Evolutionary conservation across 2,329 filamentous ascomycete genomes (phyloP).

Genomic region (Colletotrichum sojae): DNA sequence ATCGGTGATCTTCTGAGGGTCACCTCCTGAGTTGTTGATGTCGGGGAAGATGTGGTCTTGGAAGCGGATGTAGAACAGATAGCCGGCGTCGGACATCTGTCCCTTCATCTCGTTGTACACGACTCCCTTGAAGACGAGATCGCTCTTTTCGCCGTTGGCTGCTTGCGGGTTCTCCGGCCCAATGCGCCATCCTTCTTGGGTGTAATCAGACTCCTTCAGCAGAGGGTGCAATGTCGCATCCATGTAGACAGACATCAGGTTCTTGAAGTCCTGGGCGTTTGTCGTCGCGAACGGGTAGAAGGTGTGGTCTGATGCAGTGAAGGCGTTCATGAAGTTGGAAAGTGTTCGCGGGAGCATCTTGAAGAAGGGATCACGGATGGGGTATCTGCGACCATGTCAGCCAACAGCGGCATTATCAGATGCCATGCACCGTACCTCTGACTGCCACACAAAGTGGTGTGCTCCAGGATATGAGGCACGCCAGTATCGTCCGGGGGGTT

Average conservation of each 20-base stretch:
- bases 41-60: slow-evolving; percentile 95
- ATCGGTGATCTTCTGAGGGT: slow-evolving; percentile 96
- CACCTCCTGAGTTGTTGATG: slow-evolving; percentile 96
- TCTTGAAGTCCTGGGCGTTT: slow-evolving; percentile 94
- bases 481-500: slow-evolving; percentile 97
- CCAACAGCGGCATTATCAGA: background rate
- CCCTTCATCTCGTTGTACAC: slow-evolving; percentile 99
- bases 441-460: slow-evolving; percentile 96
- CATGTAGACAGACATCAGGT: slow-evolving; percentile 95
- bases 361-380: slow-evolving; percentile 99
- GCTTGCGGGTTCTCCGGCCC: slow-evolving; percentile 89
- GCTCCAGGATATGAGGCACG: slow-evolving; percentile 96
- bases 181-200: slow-evolving; percentile 96
- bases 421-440: slow-evolving; percentile 75
- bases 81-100: slow-evolving; percentile 97
- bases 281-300: slow-evolving; percentile 99
- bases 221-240: slow-evolving; percentile 94
- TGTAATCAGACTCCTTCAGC: slow-evolving; percentile 91
- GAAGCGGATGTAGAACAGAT: slow-evolving; percentile 95
- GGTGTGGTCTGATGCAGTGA: slow-evolving; percentile 95
- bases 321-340: slow-evolving; percentile 99
- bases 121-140: slow-evolving; percentile 94
- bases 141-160: slow-evolving; percentile 69
- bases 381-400: slow-evolving; percentile 72
- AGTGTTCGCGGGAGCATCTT: slow-evolving; percentile 98